Conservation (phyloP, 2,329 filamentous ascomycete species). For the Grosmannia penicillata region DNA sequence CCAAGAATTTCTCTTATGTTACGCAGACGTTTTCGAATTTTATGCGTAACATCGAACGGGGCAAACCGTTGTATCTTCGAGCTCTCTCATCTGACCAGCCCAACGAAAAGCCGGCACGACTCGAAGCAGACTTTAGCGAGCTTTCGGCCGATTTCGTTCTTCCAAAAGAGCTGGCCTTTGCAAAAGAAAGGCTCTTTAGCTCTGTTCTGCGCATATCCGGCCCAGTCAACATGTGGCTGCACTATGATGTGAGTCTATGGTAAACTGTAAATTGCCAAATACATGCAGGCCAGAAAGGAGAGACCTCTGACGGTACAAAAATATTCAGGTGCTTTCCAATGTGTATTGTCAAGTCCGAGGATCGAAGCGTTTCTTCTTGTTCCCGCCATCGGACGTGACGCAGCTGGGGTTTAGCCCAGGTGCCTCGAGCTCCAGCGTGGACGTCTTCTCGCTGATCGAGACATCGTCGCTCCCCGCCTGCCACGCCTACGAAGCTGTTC, state of each 20-base stretch:
- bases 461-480: conserved; percentile 27
- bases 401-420: conserved; percentile 59
- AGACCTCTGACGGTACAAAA: too few relatives aligned
- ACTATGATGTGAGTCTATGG: conserved; percentile 54
- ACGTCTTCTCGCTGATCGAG: conserved; percentile 45
- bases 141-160: conserved; percentile 57
- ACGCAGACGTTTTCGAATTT: conserved; percentile 55
- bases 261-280: too few relatives aligned
- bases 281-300: too few relatives aligned
- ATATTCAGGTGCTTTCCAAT: conserved; percentile 68
- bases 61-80: conserved; percentile 60
- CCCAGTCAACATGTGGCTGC: conserved; percentile 74
- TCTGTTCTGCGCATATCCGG: conserved; percentile 70
- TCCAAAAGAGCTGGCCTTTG: conserved; percentile 43
- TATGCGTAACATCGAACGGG: conserved; percentile 40
- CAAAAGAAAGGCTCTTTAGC: conserved; percentile 53
- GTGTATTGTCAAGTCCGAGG: conserved; percentile 68
- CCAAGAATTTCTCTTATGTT: conserved; percentile 69
- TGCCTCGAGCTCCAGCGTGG: conserved; percentile 63
- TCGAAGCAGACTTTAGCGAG: conserved; percentile 55
- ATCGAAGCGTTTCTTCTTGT: conserved; percentile 59
- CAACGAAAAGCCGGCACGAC: conserved; percentile 51
- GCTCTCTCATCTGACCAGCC: conserved; percentile 58
- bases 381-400: conserved; percentile 61
- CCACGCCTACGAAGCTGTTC: conserved; percentile 49